A percentile compares a stretch with the other conserved stretches of the same genome.
Conservation (phyloP, 495 filamentous ascomycete genomes). For the Penicillium subrubescens region DNA sequence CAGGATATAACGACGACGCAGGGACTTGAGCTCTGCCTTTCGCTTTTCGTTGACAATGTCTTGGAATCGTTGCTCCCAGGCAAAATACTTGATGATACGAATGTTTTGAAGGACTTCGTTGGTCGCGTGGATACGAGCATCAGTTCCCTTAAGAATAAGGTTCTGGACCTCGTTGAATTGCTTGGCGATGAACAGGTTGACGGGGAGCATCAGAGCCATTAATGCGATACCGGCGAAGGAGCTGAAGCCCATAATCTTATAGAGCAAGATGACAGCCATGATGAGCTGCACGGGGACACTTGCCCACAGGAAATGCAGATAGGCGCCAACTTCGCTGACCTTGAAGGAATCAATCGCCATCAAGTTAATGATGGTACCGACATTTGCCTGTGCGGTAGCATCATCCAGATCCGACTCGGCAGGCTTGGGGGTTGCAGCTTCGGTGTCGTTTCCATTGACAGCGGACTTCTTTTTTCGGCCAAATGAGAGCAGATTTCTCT, state of each 20-base stretch:
- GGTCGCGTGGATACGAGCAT: conserved; percentile 93
- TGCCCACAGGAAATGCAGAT: conserved; percentile 87
- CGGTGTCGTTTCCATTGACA: conserved; percentile 34
- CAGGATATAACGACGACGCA: conserved; percentile 82
- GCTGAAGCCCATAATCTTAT: conserved; percentile 85
- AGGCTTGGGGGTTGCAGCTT: conserved; percentile 35
- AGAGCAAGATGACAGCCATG: conserved; percentile 76
- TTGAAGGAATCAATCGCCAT: conserved; percentile 99
- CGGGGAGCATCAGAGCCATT: conserved; percentile 83
- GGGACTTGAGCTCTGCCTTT: conserved; percentile 69
- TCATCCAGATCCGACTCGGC: conserved; percentile 40
- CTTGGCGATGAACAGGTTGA: conserved; percentile 85
- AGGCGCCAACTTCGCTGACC: conserved; percentile 88
- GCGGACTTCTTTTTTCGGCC: conserved; percentile 56
- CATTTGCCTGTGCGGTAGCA: conserved; percentile 75
- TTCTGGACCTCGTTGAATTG: conserved; percentile 85
- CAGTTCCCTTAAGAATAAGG: conserved; percentile 88
- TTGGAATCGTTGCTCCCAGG: conserved; percentile 93
- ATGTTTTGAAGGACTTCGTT: conserved; percentile 98
- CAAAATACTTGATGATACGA: conserved; percentile 99
- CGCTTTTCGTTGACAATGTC: conserved; percentile 88
- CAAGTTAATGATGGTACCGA: conserved; percentile 96
- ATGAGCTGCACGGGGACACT: conserved; percentile 81
- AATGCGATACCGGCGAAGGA: conserved; percentile 92
- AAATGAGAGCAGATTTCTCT: conserved; percentile 52